Evolutionary conservation across 1,284 basidiomycete genomes (phyloP), one percentile per base, ranked within the genome.

Genomic region (Veloboletus limbatus): DNA sequence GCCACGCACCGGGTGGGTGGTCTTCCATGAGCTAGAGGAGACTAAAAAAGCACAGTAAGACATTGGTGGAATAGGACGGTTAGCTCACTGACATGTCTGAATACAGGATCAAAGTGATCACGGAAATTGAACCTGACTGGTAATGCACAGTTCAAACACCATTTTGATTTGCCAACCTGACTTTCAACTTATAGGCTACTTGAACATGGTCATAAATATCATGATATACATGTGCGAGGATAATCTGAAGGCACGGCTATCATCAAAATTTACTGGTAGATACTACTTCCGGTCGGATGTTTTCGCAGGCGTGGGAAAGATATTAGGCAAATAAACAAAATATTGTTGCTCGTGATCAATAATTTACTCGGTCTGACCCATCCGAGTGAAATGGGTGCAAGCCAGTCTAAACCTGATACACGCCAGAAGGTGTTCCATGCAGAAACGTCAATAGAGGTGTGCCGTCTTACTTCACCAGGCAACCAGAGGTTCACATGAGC

Each of bases 21-120:
- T 99, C 18, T 99, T 88, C 62, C 92, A 97, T 62, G 95, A 99
- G 65, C 87, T 98, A 68, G 82, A 96, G 56, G 93, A 97, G 67
- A 97, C 96, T 1, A 94, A 91, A 54, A 97, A 96, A 68, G 85
- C 80, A 22, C 85, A 89, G 88, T 89, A 58, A 57, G 85, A 65
- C 11, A 32, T 25, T 33, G 10, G 11, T 48, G 13, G 13, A 40
- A 39, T 34, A n/a, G 3, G 16, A 39, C n/a, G 17, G 35, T 25
- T 32, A 18, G 35, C 21, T 42, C 42, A 17, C 47, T 54, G 45
- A 59, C 21, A 18, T 36, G 16, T 44, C 36, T 17, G 6, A 41
- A 18, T 28, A 3, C 10, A 79, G 78, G 47, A 81, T 80, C 40
- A 76, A 71, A 22, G 67, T 81, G 37, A 58, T 81, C 36, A 80